phyloP scores from a whole-genome alignment of 2,329 filamentous ascomycete species.

The Knoxdaviesia capensis region DNA sequence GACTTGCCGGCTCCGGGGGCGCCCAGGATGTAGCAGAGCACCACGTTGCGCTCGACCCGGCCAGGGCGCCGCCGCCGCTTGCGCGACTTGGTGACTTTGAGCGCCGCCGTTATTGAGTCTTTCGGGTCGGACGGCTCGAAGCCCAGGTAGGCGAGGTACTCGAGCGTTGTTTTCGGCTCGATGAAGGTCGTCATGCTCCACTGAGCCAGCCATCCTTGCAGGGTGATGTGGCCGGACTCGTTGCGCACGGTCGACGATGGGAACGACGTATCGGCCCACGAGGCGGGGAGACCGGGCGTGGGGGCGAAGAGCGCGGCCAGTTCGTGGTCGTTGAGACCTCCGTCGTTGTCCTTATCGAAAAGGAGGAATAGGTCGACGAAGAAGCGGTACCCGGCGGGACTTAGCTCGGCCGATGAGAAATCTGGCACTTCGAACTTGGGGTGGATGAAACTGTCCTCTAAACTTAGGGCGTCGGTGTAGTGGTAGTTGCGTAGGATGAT shows the following conservation, averaged over 20 bases:
- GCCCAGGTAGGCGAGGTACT: constrained; percentile 88
- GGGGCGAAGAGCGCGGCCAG: constrained; percentile 76
- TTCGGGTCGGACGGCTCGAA: constrained; percentile 69
- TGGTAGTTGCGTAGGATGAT: constrained; percentile 87
- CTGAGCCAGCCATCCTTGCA: constrained; percentile 95
- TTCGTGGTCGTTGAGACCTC: constrained; percentile 73
- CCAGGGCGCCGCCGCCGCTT: constrained; percentile 68
- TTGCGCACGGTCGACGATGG: constrained; percentile 88
- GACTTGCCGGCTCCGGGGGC: constrained; percentile 79
- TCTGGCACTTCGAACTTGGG: constrained; percentile 90
- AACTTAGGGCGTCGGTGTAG: constrained; percentile 84
- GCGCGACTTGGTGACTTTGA: constrained; percentile 83
- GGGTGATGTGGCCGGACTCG: constrained; percentile 82
- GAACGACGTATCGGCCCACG: constrained; percentile 78
- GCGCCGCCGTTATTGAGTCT: constrained; percentile 57
- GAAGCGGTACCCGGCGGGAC: constrained; percentile 86
- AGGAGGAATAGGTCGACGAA: constrained; percentile 91
- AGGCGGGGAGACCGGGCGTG: constrained; percentile 69
- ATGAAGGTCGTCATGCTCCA: constrained; percentile 99
- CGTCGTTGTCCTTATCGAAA: constrained; percentile 95
- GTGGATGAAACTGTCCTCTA: constrained; percentile 79
- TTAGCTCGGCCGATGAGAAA: constrained; percentile 81
- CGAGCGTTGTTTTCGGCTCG: constrained; percentile 82
- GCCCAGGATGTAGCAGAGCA: constrained; percentile 81
- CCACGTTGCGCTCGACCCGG: constrained; percentile 81